Base-by-base conservation (phyloP, 306 rosid genomes). In the Canavalia ensiformis region DNA sequence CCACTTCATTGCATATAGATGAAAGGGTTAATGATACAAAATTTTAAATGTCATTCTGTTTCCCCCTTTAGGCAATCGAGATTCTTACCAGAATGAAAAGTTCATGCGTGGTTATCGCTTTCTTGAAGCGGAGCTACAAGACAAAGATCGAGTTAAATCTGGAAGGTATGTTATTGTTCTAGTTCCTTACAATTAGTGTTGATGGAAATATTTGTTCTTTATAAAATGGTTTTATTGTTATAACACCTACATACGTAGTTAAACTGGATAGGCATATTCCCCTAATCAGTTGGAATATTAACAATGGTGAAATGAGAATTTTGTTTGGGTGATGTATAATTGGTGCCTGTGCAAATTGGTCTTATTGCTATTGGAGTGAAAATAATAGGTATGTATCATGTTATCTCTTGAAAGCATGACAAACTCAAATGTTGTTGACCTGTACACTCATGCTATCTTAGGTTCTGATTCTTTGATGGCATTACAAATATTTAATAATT, bases 81-180 rank as follows among this genome's bases (percentile, higher is more conserved):
- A 91, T 81, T 92, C 98, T 2, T 94, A 90, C 83, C 97, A 94
- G 79, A 90, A 87, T 60, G 97, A 96, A 44, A 92, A 94, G 86
- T 88, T 84, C 47, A 93, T 90, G 98, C 98, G 98, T 2, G 98
- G 97, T 30, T 89, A 90, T 78, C 95, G 98, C 71, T 96, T 96
- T 76, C 94, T 94, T 1, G 97, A 96, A 85, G 97, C 98, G 5
- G 98, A 96, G 88, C 84, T 96, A 50, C 99, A 96, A 75, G 97
- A 96, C 50, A 93, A 88, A 92, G 99, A 94, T 81, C 90, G 98
- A 46, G 86, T 96, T 69, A 86, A 90, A 59, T 88, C 97, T 81
- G 99, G 99, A 93, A 87, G 92, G 99, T 96, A 88, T 42, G 90
- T 86, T 7, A 70, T 76, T 52, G 46, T 46, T 82, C 9, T 52